Evolutionary conservation across 768 basidiomycete species (phyloP).

Genomic region (Leccinum arenicola): DNA sequence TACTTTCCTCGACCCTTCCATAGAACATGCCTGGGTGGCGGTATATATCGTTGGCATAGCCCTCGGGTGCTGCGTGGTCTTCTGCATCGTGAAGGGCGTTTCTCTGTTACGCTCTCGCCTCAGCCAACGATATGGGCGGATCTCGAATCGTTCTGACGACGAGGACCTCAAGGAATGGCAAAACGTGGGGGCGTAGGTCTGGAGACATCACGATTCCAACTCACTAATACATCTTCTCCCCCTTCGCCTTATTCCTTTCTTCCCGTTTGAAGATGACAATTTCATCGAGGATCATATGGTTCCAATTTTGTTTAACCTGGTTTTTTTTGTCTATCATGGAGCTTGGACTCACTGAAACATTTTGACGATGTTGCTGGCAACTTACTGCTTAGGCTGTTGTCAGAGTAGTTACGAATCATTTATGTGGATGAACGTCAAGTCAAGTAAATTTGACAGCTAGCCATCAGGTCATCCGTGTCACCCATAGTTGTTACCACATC

Average conservation of each 20-base stretch:
- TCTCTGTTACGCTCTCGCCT: constrained; percentile 38
- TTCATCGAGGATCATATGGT: background rate
- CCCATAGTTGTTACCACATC: background rate
- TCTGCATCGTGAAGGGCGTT: constrained; percentile 44
- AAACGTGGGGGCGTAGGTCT: constrained; percentile 31
- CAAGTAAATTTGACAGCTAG: background rate
- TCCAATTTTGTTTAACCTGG: background rate
- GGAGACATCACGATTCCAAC: constrained; percentile 8
- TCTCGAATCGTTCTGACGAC: constrained; percentile 3
- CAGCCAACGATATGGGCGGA: constrained; percentile 15
- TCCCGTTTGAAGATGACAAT: background rate
- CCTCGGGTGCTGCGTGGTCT: constrained; percentile 49
- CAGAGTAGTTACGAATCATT: background rate
- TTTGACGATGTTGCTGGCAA: background rate
- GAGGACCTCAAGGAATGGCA: constrained; percentile 47
- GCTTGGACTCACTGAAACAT: background rate
- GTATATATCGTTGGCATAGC: constrained; percentile 63
- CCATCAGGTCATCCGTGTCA: background rate
- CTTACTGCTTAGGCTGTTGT: background rate
- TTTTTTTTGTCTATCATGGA: background rate
- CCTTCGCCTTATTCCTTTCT: background rate
- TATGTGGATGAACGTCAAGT: background rate
- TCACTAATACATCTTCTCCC: background rate
- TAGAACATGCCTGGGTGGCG: constrained; percentile 43
- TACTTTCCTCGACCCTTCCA: constrained; percentile 56